These are phyloP conservation scores for Thuja plicata DNA, from an alignment of 83 land plant genomes.

Conservation along the genomic window DNA sequence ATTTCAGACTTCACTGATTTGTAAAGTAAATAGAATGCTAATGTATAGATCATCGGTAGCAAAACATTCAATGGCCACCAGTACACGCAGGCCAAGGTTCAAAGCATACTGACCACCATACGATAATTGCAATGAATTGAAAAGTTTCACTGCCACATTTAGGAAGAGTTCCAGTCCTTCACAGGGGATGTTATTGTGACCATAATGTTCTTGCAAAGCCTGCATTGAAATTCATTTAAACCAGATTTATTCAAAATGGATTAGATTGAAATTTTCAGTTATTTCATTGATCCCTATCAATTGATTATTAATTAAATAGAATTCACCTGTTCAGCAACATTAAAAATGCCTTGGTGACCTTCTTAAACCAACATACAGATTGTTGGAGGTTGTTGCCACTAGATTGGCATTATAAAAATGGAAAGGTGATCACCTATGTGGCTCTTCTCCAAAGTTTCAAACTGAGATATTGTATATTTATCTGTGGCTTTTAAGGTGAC, in stretches of 20 bases:
- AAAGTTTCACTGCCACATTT: conserved; percentile 32
- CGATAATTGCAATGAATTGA: conserved; percentile 29
- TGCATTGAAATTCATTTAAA: conserved; percentile 20
- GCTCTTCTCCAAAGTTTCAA: not conserved
- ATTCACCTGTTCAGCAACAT: not conserved
- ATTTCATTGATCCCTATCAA: not conserved
- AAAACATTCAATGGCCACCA: not conserved
- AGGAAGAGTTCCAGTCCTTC: conserved; percentile 34
- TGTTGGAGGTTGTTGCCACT: not conserved
- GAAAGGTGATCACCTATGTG: not conserved
- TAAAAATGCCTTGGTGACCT: not conserved
- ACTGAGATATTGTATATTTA: not conserved
- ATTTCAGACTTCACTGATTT: not conserved
- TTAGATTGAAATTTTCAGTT: not conserved
- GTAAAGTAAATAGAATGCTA: not conserved
- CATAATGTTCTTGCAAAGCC: conserved; percentile 49
- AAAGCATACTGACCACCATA: conserved; percentile 34
- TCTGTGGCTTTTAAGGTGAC: not conserved
- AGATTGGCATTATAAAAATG: not conserved
- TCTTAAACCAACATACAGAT: not conserved
- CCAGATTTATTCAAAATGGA: not conserved
- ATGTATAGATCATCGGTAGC: not conserved
- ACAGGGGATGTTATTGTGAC: conserved; percentile 22
- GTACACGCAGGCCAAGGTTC: not conserved
- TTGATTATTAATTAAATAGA: not conserved